Evolutionary conservation across 768 basidiomycete species (phyloP), one percentile per base, ranked within the genome.

Genomic region (Mycena epipterygia): DNA sequence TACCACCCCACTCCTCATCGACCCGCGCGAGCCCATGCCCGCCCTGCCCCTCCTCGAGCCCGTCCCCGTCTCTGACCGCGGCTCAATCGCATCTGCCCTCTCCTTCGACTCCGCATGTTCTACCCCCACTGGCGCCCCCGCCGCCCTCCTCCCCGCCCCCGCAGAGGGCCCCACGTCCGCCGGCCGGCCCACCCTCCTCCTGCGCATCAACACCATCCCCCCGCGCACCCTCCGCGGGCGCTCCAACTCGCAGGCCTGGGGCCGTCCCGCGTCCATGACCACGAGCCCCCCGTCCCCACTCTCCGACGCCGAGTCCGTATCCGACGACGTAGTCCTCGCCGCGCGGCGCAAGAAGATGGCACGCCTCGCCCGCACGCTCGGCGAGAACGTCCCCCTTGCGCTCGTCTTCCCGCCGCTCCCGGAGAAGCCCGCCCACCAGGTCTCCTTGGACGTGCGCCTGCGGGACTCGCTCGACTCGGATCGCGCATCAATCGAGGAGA

Each of bases 341-440:
- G 57, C 64, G 33, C 72, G 72, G 23, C 64, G 72, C 29, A 46
- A n/a, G n/a, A 73, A 69, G 64, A 67, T 73, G 68, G 72, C 72
- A 23, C 56, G 64, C 12, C 30, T 73, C 23, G 27, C 72, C 5
- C 72, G 72, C 17, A 69, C 29, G 30, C 64, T 73, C 3, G 72
- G 72, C 35, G 72, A 70, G 49, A 48, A 48, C 63, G 64, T 73
- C 39, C 72, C 72, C 2, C 59, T 46, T 13, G 72, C 67, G 53
- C 68, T 73, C 55, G 68, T 73, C 32, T 73, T 73, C 68, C 63
- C 46, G n/a, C 21, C 41, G n/a, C 6, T 25, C 37, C 37, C 29
- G 5, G 29, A 14, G 23, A 3, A 29, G 53, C 41, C 29, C 46
- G 41, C 25, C 33, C 30, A 23, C 12, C n/a, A 32, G 25, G 49